Evolutionary conservation across 2,329 filamentous ascomycete species (phyloP).

Genomic region (Volutella citrinella): DNA sequence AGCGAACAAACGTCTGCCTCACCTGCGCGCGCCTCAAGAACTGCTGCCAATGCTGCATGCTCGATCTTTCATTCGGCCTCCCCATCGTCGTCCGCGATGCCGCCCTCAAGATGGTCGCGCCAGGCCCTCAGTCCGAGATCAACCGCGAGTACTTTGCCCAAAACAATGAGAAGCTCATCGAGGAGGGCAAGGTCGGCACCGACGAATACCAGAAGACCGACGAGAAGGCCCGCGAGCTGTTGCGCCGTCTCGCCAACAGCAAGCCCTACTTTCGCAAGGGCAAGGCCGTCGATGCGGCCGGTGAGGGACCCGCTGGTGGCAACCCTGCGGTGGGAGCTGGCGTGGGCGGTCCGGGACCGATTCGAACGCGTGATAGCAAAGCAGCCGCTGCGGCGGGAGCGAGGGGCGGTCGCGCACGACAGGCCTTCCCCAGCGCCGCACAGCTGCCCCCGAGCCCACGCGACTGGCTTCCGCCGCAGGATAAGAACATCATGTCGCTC

Average conservation of each 20-base stretch:
- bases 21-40: slow-evolving; percentile 98
- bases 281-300: slow-evolving; percentile 61
- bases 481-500: slow-evolving; percentile 84
- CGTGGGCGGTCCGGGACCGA: slow-evolving; percentile 66
- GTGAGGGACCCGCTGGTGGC: slow-evolving; percentile 39
- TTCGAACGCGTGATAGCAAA: slow-evolving; percentile 68
- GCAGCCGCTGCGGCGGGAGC: slow-evolving; percentile 51
- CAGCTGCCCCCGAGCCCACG: slow-evolving; percentile 76
- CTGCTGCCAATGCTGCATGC: slow-evolving; percentile 98
- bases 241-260: slow-evolving; percentile 81
- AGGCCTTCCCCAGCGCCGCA: slow-evolving; percentile 66
- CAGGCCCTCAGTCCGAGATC: slow-evolving; percentile 85
- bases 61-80: slow-evolving; percentile 92
- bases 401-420: slow-evolving; percentile 42
- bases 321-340: slow-evolving; percentile 54
- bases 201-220: slow-evolving; percentile 97
- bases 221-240: slow-evolving; percentile 87
- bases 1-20: slow-evolving; percentile 91
- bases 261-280: slow-evolving; percentile 95
- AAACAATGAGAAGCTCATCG: slow-evolving; percentile 92
- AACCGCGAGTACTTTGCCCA: slow-evolving; percentile 98
- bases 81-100: slow-evolving; percentile 95
- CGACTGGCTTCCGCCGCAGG: slow-evolving; percentile 81
- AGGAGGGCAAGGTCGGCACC: slow-evolving; percentile 79
- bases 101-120: slow-evolving; percentile 95